Base-by-base conservation (phyloP, 805 yeast species). In the Grigorovia jiainica region DNA sequence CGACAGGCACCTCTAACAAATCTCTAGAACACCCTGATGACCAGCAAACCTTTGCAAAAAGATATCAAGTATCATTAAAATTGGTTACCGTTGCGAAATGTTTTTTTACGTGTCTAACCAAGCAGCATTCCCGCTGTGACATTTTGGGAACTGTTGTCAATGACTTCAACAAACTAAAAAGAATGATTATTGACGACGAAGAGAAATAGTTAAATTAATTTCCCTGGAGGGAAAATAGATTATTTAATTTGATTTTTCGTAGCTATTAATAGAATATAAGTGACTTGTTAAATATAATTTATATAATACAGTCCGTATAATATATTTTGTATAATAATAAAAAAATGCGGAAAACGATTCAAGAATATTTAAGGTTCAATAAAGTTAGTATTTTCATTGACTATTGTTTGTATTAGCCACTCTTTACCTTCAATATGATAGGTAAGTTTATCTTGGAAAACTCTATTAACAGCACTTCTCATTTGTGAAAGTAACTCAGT, bases 391-490 rank as follows among this genome's bases (percentile, higher is more conserved):
- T 42, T 38, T 34, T 50, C 62, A 43, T 57, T 60, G 5, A 60
- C 57, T 5, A 51, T 58, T 39, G 46, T 58, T 53, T 43, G 63
- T 40, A 52, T 59, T 40, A 46, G 62, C 65, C 63, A 60, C 41
- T 61, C 65, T 43, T 59, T 59, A 7, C 48, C 42, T 41, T 55
- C 58, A 1, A 58, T 49, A 34, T 50, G 52, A 37, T 49, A 39
- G 3, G 27, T 13, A 7, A 41, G 36, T 8, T 41, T 21, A 8
- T 25, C 8, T 4, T 25, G 30, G 20, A 42, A 41, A 21, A 18
- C 36, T 8, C 29, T 7, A 6, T 18, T 7, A 15, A 54, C 5
- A 20, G 35, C 31, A 10, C 41, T 36, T 33, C 47, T 42, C 9
- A 43, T 21, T 4, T 35, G 27, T 17, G 46, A 44, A 6, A 50